Conservation (phyloP, 148 eudicot species). For the Gaultheria prostrata region DNA sequence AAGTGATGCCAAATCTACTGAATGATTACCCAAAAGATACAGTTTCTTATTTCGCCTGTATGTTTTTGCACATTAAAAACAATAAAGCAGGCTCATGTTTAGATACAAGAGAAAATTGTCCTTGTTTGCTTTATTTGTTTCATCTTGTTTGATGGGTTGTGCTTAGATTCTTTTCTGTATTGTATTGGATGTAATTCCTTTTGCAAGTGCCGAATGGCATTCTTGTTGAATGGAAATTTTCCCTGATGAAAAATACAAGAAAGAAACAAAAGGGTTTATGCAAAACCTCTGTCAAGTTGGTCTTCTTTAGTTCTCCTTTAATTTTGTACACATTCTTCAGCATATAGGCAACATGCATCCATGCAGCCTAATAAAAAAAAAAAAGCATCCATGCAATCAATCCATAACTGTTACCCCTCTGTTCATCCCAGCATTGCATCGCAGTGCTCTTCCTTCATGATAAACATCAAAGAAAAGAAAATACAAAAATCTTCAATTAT, state of each 20-base stretch:
- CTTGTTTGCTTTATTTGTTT: too few relatives aligned
- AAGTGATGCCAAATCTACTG: background rate
- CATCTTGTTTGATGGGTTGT: too few relatives aligned
- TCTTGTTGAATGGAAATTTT: background rate
- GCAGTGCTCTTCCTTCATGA: background rate
- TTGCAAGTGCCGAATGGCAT: too few relatives aligned
- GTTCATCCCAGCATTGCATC: background rate
- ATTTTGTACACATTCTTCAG: background rate
- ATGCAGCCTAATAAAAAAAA: background rate
- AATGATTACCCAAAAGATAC: too few relatives aligned
- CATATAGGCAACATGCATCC: background rate
- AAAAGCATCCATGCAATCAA: too few relatives aligned
- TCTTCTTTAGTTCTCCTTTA: background rate
- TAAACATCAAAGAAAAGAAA: background rate
- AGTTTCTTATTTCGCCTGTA: background rate
- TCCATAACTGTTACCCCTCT: background rate
- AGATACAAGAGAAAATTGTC: too few relatives aligned
- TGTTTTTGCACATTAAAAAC: too few relatives aligned
- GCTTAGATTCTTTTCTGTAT: too few relatives aligned
- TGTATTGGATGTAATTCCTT: too few relatives aligned
- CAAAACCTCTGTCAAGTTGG: background rate
- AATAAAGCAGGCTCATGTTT: too few relatives aligned
- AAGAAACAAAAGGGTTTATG: background rate
- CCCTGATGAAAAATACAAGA: background rate
- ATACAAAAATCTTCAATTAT: background rate